Evolutionary conservation across 345 rosid genomes (phyloP).

Genomic region (Citrus reticulata): DNA sequence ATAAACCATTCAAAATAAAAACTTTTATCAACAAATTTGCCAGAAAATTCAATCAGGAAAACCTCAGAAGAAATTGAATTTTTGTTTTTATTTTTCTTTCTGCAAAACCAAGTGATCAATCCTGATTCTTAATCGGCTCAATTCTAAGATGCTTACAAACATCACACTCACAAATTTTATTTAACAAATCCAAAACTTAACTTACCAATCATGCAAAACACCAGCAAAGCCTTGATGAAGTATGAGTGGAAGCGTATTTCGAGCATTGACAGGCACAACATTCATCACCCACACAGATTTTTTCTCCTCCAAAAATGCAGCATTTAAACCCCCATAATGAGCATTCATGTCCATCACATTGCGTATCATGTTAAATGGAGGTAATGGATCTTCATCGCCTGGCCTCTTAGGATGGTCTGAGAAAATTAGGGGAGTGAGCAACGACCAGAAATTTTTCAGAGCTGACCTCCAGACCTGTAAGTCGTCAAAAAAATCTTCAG

Average conservation of each 20-base stretch:
- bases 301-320: conserved; percentile 66
- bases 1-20: background rate
- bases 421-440: conserved; percentile 91
- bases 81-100: background rate
- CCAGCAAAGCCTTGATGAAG: conserved; percentile 89
- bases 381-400: conserved; percentile 96
- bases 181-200: conserved; percentile 25
- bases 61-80: background rate
- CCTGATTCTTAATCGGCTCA: background rate
- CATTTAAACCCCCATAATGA: conserved; percentile 77
- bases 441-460: conserved; percentile 86
- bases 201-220: conserved; percentile 93
- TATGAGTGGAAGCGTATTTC: conserved; percentile 77
- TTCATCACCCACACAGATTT: conserved; percentile 96
- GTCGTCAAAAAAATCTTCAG: conserved; percentile 78
- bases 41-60: background rate
- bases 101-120: background rate
- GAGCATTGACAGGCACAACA: conserved; percentile 78
- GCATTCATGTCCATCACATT: conserved; percentile 99
- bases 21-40: background rate
- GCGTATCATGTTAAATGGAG: conserved; percentile 95
- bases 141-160: background rate
- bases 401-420: conserved; percentile 99
- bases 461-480: conserved; percentile 68
- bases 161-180: conserved; percentile 2